These are phyloP conservation scores for Aspergillus cavernicola DNA, from an alignment of 495 filamentous ascomycete genomes.

Conservation along the genomic window DNA sequence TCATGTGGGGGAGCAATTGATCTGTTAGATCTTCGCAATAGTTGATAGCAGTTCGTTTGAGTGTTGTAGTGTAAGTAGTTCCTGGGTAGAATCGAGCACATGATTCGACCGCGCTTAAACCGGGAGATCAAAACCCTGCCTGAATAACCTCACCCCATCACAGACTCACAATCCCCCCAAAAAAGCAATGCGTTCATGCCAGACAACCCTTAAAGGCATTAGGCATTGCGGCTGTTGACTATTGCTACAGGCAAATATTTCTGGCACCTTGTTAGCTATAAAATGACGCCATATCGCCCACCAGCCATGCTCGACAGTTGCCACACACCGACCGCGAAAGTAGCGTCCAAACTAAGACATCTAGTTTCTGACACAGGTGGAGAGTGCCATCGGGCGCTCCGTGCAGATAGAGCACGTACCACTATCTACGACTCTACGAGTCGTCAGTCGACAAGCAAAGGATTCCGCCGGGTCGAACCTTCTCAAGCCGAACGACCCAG, in stretches of 20 bases:
- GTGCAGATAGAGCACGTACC: slow-evolving; percentile 8
- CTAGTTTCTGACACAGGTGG: slow-evolving; percentile 1
- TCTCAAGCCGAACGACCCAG: background rate
- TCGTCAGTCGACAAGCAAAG: no score
- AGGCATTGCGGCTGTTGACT: background rate
- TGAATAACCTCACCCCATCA: slow-evolving; percentile 5
- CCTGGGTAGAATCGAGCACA: background rate
- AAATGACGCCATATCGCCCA: background rate
- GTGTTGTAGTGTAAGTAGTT: background rate
- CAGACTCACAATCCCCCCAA: background rate
- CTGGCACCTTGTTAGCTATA: no score
- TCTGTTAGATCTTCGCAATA: background rate
- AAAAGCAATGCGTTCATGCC: background rate
- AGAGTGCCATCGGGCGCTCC: background rate
- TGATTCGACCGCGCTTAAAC: slow-evolving; percentile 14
- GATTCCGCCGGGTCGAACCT: background rate
- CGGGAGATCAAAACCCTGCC: slow-evolving; percentile 10
- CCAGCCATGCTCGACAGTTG: background rate
- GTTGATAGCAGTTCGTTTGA: background rate
- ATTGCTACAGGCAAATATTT: background rate
- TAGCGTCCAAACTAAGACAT: slow-evolving; percentile 4
- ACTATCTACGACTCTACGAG: no score
- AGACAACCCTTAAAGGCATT: background rate
- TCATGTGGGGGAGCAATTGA: background rate
- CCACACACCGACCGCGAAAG: slow-evolving; percentile 6